Conservation (phyloP, 2,329 filamentous ascomycete species). For the Calonectria multiphialidica region DNA sequence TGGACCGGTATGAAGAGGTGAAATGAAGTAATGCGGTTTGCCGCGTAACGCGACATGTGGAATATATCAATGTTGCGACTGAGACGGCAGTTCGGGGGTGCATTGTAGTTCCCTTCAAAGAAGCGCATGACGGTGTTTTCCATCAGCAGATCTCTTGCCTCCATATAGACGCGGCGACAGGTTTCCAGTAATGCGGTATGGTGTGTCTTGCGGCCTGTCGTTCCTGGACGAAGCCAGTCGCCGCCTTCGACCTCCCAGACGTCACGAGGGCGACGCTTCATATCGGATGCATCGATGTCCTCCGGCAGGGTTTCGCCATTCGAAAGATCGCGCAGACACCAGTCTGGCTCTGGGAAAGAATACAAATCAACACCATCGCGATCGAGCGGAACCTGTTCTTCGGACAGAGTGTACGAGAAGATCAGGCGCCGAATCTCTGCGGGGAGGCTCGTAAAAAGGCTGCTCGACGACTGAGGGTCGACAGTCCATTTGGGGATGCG, state of each 20-base stretch:
- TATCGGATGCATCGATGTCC: background rate
- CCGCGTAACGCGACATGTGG: constrained; percentile 24
- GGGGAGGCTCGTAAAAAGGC: constrained; percentile 8
- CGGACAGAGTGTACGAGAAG: constrained; percentile 11
- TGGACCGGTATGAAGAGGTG: constrained; percentile 9
- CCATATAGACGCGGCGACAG: constrained; percentile 22
- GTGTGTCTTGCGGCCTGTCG: constrained; percentile 6
- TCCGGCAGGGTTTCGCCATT: background rate
- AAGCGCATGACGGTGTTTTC: constrained; percentile 15
- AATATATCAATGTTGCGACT: background rate
- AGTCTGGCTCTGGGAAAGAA: constrained; percentile 6
- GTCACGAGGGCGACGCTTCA: background rate
- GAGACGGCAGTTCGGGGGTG: background rate
- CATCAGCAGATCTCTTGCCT: constrained; percentile 25
- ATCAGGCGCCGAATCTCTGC: constrained; percentile 20
- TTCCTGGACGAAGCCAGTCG: constrained; percentile 11
- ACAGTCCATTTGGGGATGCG: constrained; percentile 8
- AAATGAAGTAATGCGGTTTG: constrained; percentile 24
- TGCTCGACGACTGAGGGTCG: constrained; percentile 12
- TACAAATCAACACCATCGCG: background rate
- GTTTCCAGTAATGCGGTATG: constrained; percentile 20
- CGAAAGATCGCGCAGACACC: constrained; percentile 11
- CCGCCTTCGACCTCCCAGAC: background rate
- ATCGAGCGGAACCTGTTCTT: constrained; percentile 14
- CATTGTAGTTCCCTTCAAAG: background rate